phyloP scores from a whole-genome alignment of 805 yeast genomes.

The Monosporozyma siamensis region DNA sequence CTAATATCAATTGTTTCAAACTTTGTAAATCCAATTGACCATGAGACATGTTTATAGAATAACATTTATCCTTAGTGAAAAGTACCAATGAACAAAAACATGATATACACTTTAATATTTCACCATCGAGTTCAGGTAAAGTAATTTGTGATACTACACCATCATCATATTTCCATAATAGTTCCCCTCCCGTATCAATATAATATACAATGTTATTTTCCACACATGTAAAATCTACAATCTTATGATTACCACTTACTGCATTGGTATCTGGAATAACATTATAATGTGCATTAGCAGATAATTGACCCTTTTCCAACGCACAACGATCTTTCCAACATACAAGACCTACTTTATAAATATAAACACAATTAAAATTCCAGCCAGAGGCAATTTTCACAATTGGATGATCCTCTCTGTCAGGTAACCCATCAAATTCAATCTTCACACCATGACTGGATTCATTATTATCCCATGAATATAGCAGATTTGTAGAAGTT shows the following conservation, averaged over 20 bases:
- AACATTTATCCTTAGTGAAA: slow-evolving; percentile 42
- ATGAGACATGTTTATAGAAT: slow-evolving; percentile 14
- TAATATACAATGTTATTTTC: slow-evolving; percentile 41
- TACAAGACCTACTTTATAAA: slow-evolving; percentile 44
- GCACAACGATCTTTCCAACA: slow-evolving; percentile 42
- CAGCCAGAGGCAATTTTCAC: slow-evolving; percentile 56
- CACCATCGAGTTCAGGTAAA: slow-evolving; percentile 19
- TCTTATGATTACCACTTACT: slow-evolving; percentile 26
- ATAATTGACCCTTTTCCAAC: slow-evolving; percentile 21
- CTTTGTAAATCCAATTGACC: slow-evolving; percentile 11
- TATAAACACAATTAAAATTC: slow-evolving; percentile 45
- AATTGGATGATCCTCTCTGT: slow-evolving; percentile 26
- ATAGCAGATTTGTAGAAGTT: slow-evolving; percentile 39
- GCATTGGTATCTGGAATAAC: slow-evolving; percentile 36
- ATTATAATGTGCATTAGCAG: slow-evolving; percentile 33
- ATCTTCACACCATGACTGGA: slow-evolving; percentile 38
- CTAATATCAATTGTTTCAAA: slow-evolving; percentile 12
- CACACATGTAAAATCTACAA: slow-evolving; percentile 48
- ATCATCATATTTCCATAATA: slow-evolving; percentile 29
- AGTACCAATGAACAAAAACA: slow-evolving; percentile 46
- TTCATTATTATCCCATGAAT: slow-evolving; percentile 51
- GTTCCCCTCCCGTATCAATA: slow-evolving; percentile 37
- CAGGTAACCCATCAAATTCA: slow-evolving; percentile 29
- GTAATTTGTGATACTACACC: slow-evolving; percentile 10
- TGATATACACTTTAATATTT: slow-evolving; percentile 45